Evolutionary conservation across 2,329 filamentous ascomycete species (phyloP).

Genomic region (Hypoxylon rubiginosum): DNA sequence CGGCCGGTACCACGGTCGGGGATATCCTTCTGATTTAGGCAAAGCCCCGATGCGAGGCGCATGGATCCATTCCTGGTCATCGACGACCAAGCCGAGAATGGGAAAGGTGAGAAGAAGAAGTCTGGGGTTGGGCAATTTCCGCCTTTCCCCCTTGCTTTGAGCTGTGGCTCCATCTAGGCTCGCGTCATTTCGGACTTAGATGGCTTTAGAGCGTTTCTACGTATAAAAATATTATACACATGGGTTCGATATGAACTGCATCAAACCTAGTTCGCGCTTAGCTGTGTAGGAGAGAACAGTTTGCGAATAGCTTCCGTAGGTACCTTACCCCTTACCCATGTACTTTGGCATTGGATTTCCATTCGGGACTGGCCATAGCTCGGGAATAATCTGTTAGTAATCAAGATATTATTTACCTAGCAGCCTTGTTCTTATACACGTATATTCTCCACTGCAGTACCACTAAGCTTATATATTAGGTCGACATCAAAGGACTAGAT

Average conservation of each 20-base stretch:
- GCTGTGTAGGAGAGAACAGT: background rate
- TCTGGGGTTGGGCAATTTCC: constrained; percentile 36
- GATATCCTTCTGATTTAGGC: constrained; percentile 25
- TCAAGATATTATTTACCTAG: background rate
- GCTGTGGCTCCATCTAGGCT: background rate
- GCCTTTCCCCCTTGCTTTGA: constrained; percentile 7
- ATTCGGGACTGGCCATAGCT: background rate
- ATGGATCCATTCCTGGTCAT: constrained; percentile 26
- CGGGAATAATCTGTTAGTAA: background rate
- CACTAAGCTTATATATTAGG: constrained; percentile 10
- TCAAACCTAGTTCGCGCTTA: background rate
- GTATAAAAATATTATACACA: background rate
- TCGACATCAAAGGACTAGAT: background rate
- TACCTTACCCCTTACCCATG: too few relatives aligned
- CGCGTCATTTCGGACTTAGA: constrained; percentile 10
- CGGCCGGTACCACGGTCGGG: constrained; percentile 30
- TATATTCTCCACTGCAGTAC: constrained; percentile 1
- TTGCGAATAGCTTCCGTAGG: background rate
- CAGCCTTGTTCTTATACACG: constrained; percentile 7
- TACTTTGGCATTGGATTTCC: background rate
- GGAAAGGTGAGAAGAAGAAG: constrained; percentile 33
- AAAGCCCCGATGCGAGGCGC: constrained; percentile 32
- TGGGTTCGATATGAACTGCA: background rate
- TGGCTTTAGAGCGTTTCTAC: background rate
- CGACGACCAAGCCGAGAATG: constrained; percentile 7